phyloP scores from a whole-genome alignment of 108 stramenopile genomes.

The Epipyxis sp. region DNA sequence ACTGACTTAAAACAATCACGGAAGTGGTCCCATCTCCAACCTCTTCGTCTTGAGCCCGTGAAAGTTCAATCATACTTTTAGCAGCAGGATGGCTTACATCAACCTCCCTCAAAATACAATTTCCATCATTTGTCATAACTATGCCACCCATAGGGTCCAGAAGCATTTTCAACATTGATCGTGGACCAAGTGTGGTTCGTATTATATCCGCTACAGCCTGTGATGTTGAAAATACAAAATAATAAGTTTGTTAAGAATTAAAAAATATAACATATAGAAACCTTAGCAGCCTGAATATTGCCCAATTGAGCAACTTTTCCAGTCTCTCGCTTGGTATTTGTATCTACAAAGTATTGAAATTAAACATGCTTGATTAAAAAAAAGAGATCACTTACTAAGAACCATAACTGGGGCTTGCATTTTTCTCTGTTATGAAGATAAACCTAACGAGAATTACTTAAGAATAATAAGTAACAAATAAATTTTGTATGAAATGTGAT shows the following conservation, averaged over 20 bases:
- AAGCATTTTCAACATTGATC: conserved; percentile 98
- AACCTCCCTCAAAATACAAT: conserved; percentile 96
- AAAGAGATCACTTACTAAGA: conserved; percentile 32
- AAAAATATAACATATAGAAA: conserved; percentile 33
- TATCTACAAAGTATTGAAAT: conserved; percentile 23
- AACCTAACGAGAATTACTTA: too few species aligned
- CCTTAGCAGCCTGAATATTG: conserved; percentile 92
- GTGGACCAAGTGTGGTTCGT: conserved; percentile 90
- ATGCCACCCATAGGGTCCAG: conserved; percentile 99
- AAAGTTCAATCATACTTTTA: conserved; percentile 98
- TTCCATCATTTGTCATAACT: conserved; percentile 99
- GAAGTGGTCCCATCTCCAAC: conserved; percentile 99
- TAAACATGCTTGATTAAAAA: neutral
- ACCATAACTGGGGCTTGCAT: conserved; percentile 50
- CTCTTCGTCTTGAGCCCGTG: conserved; percentile 96
- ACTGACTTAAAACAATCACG: conserved; percentile 88
- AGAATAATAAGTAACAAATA: too few species aligned
- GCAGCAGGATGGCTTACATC: conserved; percentile 99
- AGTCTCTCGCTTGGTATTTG: conserved; percentile 89
- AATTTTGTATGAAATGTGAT: too few species aligned
- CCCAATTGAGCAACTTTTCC: conserved; percentile 94
- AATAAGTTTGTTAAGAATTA: neutral
- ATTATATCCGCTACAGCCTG: conserved; percentile 87
- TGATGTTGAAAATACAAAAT: too few species aligned
- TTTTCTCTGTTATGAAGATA: too few species aligned